phyloP scores from a whole-genome alignment of 768 basidiomycete species.

The Coprinopsis strossmayeri region DNA sequence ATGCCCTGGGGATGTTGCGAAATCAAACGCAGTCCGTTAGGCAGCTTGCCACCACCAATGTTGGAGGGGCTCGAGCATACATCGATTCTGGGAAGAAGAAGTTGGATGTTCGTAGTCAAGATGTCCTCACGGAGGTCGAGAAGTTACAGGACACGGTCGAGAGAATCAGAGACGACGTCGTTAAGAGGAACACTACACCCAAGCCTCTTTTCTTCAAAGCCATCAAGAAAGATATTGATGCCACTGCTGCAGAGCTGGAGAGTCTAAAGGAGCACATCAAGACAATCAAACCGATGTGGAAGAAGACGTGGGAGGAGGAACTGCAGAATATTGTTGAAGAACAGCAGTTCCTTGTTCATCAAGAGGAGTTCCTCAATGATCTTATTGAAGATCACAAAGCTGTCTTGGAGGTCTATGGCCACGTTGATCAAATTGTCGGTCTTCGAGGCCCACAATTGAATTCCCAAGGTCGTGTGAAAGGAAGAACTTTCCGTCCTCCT shows the following conservation, averaged over 20 bases:
- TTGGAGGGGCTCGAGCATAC: conserved; percentile 82
- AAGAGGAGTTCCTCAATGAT: conserved; percentile 86
- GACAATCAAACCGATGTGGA: conserved; percentile 93
- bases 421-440: conserved; percentile 85
- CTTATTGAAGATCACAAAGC: conserved; percentile 90
- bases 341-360: conserved; percentile 88
- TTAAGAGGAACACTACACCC: conserved; percentile 82
- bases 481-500: conserved; percentile 51
- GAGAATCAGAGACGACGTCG: conserved; percentile 82
- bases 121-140: conserved; percentile 87
- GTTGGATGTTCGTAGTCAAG: conserved; percentile 85
- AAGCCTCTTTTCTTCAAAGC: conserved; percentile 63
- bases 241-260: conserved; percentile 61
- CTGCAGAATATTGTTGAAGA: conserved; percentile 95
- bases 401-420: conserved; percentile 78
- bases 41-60: conserved; percentile 72
- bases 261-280: conserved; percentile 80
- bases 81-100: conserved; percentile 90
- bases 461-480: conserved; percentile 23
- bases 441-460: conserved; percentile 46
- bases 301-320: conserved; percentile 98
- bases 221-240: conserved; percentile 66
- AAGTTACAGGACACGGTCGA: conserved; percentile 91
- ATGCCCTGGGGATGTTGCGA: conserved; percentile 69
- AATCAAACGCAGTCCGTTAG: conserved; percentile 84